Evolutionary conservation across 106 monocot genomes (phyloP).

Genomic region (Dactylorhiza incarnata): DNA sequence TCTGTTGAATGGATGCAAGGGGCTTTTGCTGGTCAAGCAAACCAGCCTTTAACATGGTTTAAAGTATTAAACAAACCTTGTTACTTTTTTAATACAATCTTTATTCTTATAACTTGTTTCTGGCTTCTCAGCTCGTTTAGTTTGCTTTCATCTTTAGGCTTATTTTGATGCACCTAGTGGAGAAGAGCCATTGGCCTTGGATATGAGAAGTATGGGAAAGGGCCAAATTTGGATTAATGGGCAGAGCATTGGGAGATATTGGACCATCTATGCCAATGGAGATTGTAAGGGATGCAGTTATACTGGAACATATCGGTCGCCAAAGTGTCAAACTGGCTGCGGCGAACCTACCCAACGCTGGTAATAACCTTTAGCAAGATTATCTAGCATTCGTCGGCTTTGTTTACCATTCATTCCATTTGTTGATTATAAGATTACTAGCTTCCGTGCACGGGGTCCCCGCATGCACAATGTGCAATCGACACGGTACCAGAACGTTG

Average conservation of each 20-base stretch:
- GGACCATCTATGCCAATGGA: conserved; percentile 64
- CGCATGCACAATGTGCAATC: too few species aligned
- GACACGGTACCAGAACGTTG: too few species aligned
- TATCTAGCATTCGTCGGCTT: too few species aligned
- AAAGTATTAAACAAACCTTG: conserved; percentile 38
- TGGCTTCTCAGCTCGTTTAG: not conserved
- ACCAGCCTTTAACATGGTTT: conserved; percentile 85
- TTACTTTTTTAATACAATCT: not conserved
- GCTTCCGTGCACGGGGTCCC: too few species aligned
- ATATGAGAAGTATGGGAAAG: conserved; percentile 97
- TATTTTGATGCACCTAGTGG: conserved; percentile 87
- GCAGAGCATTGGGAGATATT: conserved; percentile 88
- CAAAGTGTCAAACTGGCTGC: conserved; percentile 83
- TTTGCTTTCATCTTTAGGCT: conserved; percentile 33
- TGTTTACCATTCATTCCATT: too few species aligned
- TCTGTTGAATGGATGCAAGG: conserved; percentile 92
- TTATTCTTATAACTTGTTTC: not conserved
- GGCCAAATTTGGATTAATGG: conserved; percentile 97
- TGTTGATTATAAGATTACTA: too few species aligned
- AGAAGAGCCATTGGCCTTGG: conserved; percentile 82
- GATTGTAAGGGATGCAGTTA: conserved; percentile 61
- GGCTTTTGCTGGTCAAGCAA: conserved; percentile 42
- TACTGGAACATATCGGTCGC: conserved; percentile 52
- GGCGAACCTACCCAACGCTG: conserved; percentile 89
- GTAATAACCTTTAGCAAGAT: conserved; percentile 27